Percentiles rank a stretch among this genome's conserved stretches.
phyloP scores from a whole-genome alignment of 805 yeast species.

The Teunomyces stri region DNA sequence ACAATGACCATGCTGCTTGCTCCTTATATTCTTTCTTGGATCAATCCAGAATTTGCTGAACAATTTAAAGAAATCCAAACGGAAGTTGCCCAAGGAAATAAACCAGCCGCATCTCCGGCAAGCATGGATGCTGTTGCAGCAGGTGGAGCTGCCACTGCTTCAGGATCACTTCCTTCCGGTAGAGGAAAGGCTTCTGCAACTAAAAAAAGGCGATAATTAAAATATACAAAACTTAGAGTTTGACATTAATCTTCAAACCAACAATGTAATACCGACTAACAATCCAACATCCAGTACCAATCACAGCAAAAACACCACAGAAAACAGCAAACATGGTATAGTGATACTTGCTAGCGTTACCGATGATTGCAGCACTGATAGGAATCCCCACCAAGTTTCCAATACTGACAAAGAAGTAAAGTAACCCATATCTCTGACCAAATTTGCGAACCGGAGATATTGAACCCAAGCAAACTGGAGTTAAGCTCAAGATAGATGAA shows the following conservation, averaged over 20 bases:
- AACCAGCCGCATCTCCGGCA: not conserved
- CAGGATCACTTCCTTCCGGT: not conserved
- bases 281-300: constrained; percentile 28
- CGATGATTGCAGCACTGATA: constrained; percentile 35
- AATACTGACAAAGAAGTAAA: constrained; percentile 55
- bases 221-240: constrained; percentile 7
- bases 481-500: constrained; percentile 60
- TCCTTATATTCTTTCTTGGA: constrained; percentile 28
- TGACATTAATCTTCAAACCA: constrained; percentile 20
- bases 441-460: constrained; percentile 62
- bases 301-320: constrained; percentile 28
- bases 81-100: constrained; percentile 7
- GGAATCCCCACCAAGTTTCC: constrained; percentile 39
- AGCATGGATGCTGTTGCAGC: not conserved
- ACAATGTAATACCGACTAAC: constrained; percentile 29
- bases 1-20: constrained; percentile 27
- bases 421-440: constrained; percentile 68
- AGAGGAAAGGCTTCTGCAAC: not conserved
- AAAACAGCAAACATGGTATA: constrained; percentile 33
- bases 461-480: constrained; percentile 69
- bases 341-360: constrained; percentile 23
- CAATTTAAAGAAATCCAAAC: constrained; percentile 21
- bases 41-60: constrained; percentile 40
- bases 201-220: constrained; percentile 4
- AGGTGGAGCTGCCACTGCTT: not conserved